A percentile compares a stretch with the other conserved stretches of the same genome.
phyloP scores from a whole-genome alignment of 306 rosid genomes.

The Elaeagnus macrophylla region DNA sequence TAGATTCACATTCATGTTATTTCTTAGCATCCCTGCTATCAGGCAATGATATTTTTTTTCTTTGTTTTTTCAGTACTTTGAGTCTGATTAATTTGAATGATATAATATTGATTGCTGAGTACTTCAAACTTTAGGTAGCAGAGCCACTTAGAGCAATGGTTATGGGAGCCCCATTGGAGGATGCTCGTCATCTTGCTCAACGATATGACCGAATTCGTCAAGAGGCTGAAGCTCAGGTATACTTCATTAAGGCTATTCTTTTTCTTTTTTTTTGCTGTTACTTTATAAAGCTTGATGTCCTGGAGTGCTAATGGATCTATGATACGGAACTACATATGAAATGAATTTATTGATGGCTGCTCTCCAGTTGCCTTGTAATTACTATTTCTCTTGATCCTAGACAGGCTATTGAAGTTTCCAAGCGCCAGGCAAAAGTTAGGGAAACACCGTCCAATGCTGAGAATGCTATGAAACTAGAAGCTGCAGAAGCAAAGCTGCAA shows the following conservation, averaged over 20 bases:
- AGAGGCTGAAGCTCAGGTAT: conserved; percentile 92
- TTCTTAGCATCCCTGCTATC: too few relatives aligned
- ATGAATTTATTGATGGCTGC: conserved; percentile 2
- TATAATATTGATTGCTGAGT: conserved; percentile 12
- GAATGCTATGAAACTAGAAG: conserved; percentile 68
- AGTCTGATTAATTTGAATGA: not conserved
- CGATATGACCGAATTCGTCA: conserved; percentile 93
- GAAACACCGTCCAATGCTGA: conserved; percentile 79
- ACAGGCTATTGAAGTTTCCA: conserved; percentile 93
- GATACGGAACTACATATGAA: conserved; percentile 1
- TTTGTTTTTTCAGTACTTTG: too few relatives aligned
- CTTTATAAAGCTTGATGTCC: not conserved
- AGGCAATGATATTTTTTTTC: too few relatives aligned
- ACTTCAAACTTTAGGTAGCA: conserved; percentile 46
- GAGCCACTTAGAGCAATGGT: conserved; percentile 95
- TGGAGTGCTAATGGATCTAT: too few relatives aligned
- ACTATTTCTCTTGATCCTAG: conserved; percentile 52
- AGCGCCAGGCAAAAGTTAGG: conserved; percentile 75
- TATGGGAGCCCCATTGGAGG: conserved; percentile 89
- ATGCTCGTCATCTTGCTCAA: conserved; percentile 93
- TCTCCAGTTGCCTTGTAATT: conserved; percentile 25
- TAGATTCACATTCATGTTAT: too few relatives aligned
- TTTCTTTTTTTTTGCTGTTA: not conserved
- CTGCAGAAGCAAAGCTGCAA: conserved; percentile 73
- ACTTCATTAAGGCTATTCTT: conserved; percentile 9